Percentiles rank a stretch among this genome's conserved stretches.
Conservation (phyloP, 164 flowering plant species). For the Nelumbo lutea region DNA sequence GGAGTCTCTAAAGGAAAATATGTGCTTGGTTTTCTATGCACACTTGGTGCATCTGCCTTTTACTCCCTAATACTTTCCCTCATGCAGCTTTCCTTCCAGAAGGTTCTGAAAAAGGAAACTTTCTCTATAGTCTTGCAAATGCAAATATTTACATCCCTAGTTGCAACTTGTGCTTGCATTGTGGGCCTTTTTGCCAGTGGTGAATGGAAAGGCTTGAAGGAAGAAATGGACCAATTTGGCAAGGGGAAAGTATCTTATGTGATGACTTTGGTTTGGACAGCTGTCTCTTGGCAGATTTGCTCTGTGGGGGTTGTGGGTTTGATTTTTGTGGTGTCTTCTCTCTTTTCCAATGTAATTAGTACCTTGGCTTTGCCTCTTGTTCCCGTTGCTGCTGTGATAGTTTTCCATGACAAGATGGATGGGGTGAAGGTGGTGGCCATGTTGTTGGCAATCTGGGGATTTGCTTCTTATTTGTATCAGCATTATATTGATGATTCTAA, state of each 20-base stretch:
- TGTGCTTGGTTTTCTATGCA: slow-evolving; percentile 25
- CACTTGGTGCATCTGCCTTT: slow-evolving; percentile 30
- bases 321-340: slow-evolving; percentile 31
- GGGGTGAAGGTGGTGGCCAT: slow-evolving; percentile 32
- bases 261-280: slow-evolving; percentile 28
- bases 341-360: slow-evolving; percentile 35
- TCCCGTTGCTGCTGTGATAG: slow-evolving; percentile 31
- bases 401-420: slow-evolving; percentile 34
- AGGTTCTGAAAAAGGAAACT: slow-evolving; percentile 26
- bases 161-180: slow-evolving; percentile 25
- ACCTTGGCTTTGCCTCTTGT: slow-evolving; percentile 27
- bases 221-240: slow-evolving; percentile 26
- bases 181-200: slow-evolving; percentile 41
- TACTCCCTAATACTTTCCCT: slow-evolving; percentile 29
- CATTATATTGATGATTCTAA: slow-evolving; percentile 26
- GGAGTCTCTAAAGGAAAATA: slow-evolving; percentile 18
- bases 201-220: slow-evolving; percentile 29
- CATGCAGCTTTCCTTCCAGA: slow-evolving; percentile 30
- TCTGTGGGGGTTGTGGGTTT: slow-evolving; percentile 26
- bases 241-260: slow-evolving; percentile 27
- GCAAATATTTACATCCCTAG: slow-evolving; percentile 25
- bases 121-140: slow-evolving; percentile 29
- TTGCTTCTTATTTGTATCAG: slow-evolving; percentile 30
- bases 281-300: slow-evolving; percentile 30
- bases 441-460: slow-evolving; percentile 37